phyloP scores from a whole-genome alignment of 306 rosid species.

The Sphenostylis stenocarpa region DNA sequence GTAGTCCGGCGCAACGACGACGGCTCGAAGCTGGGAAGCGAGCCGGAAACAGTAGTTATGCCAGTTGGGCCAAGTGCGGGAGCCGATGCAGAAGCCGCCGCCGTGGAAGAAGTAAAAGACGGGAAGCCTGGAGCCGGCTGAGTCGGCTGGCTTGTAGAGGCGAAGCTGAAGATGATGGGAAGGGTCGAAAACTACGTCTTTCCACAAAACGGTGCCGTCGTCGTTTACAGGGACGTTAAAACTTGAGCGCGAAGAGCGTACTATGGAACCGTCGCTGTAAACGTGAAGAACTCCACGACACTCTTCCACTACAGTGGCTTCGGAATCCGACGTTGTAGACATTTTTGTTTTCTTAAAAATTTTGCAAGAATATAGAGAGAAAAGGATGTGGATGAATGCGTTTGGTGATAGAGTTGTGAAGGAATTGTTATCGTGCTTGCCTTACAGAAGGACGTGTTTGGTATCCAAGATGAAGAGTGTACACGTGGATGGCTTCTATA shows the following conservation, averaged over 20 bases:
- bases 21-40: conserved; percentile 49
- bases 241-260: conserved; percentile 56
- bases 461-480: background rate
- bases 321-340: conserved; percentile 14
- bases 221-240: conserved; percentile 54
- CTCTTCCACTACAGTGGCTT: conserved; percentile 51
- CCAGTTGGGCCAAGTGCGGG: conserved; percentile 81
- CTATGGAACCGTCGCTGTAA: conserved; percentile 70
- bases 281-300: conserved; percentile 84
- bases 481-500: too few species aligned
- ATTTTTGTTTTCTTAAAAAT: background rate
- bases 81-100: conserved; percentile 94
- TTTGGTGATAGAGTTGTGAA: background rate
- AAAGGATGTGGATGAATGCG: background rate
- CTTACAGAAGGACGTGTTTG: background rate
- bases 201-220: conserved; percentile 70
- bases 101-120: conserved; percentile 79
- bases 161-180: conserved; percentile 59
- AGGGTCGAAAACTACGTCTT: conserved; percentile 63
- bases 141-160: conserved; percentile 62
- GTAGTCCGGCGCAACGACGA: conserved; percentile 66
- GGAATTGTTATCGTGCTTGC: background rate
- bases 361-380: background rate
- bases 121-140: conserved; percentile 48
- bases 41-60: conserved; percentile 78